Base-by-base conservation (phyloP, 2,329 filamentous ascomycete species). In the Colletotrichum magnum region DNA sequence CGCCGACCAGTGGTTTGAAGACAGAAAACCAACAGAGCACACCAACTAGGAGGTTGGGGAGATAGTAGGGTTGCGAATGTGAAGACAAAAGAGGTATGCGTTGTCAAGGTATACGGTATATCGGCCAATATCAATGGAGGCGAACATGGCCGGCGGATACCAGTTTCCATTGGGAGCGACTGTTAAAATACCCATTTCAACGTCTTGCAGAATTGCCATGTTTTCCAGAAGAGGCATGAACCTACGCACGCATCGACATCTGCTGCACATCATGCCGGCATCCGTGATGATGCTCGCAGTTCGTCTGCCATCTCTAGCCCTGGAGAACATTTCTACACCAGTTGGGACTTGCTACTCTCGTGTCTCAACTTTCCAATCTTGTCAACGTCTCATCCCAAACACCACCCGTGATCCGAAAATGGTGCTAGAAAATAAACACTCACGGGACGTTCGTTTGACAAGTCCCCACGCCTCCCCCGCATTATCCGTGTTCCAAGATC, bases 1-100 rank as follows among this genome's bases (percentile, higher is more conserved):
- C 67, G 16, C 74, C 74, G 0, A 71, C 69, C 9, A 76, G n/a
- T 1, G 71, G 64, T 18, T 74, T 72, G n/a, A 75, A 72, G 64
- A 57, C 67, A 12, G 73, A 74, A 39, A 73, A 76, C 4, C 67
- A 64, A 1, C 75, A 62, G 2, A 76, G 70, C 18, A 18, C 18
- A 18, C 18, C 18, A 18, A 18, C 18, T 18, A 18, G 18, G 18
- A 18, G 18, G 18, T 18, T 18, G 18, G 18, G 18, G 18, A 18
- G 18, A 18, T 18, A 18, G 18, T 18, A 18, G 18, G 18, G 18
- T 18, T 18, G 18, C 18, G 18, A 18, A 18, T 18, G 18, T 18
- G 18, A 18, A 18, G 18, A 18, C 18, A 18, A 18, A 18, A 18
- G 18, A 18, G 18, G 18, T 18, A 18, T 18, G 18, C 18, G 18